A percentile compares a stretch with the other conserved stretches of the same genome.
These are phyloP conservation scores for Aspergillus ruber DNA, from an alignment of 2,329 filamentous ascomycete genomes.

Conservation along the genomic window DNA sequence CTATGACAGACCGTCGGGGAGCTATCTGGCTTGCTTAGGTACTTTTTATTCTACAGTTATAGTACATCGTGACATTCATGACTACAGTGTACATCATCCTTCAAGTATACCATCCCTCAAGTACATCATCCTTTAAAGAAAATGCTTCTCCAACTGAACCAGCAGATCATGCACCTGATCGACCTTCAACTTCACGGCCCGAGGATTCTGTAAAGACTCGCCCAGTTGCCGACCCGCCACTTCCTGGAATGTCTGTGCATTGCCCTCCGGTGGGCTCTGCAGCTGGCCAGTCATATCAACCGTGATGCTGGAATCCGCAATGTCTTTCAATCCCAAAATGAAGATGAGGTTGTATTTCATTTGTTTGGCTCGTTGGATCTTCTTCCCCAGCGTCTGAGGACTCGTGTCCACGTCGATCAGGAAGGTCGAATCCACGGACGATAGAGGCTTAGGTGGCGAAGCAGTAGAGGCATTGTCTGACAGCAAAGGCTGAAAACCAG, in stretches of 20 bases:
- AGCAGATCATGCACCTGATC: slow-evolving; percentile 28
- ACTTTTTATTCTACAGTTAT: not conserved
- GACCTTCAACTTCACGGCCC: slow-evolving; percentile 27
- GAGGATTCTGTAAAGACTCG: slow-evolving; percentile 25
- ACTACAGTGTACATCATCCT: not conserved
- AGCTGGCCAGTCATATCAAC: slow-evolving; percentile 37
- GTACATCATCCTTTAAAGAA: slow-evolving; percentile 20
- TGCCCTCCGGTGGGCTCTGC: slow-evolving; percentile 33
- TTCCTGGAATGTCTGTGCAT: slow-evolving; percentile 19
- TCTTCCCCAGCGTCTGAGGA: slow-evolving; percentile 57
- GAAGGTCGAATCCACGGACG: slow-evolving; percentile 54
- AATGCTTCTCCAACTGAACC: slow-evolving; percentile 31
- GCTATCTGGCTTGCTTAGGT: too few species aligned
- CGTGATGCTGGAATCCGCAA: slow-evolving; percentile 51
- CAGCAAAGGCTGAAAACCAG: slow-evolving; percentile 29
- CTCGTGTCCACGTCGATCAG: slow-evolving; percentile 65
- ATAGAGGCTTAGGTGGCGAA: slow-evolving; percentile 29
- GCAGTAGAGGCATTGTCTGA: slow-evolving; percentile 15
- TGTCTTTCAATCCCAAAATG: slow-evolving; percentile 62
- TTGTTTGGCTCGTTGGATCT: slow-evolving; percentile 63
- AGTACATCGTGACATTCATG: not conserved
- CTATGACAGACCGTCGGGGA: too few species aligned
- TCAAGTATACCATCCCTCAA: not conserved
- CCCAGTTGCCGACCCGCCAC: slow-evolving; percentile 21
- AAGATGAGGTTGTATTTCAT: slow-evolving; percentile 70